Evolutionary conservation across 352 stramenopile species (phyloP).

Genomic region (Pythium utonaiense): DNA sequence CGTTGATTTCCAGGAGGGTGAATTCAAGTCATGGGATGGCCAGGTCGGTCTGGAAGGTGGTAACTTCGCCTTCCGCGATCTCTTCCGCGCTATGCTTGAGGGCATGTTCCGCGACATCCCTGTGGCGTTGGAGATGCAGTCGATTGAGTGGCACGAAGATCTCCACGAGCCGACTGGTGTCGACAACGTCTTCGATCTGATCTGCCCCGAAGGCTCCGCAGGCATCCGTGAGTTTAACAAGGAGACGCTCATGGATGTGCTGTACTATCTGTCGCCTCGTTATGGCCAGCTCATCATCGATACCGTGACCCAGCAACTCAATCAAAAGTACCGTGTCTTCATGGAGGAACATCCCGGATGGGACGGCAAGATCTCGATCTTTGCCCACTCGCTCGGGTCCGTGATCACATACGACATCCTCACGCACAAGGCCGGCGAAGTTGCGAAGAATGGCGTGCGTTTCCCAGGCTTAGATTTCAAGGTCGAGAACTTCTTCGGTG

Average conservation of each 20-base stretch:
- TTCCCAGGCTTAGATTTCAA: constrained; percentile 82
- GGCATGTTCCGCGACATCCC: constrained; percentile 82
- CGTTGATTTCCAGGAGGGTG: constrained; percentile 82
- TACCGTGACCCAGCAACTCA: constrained; percentile 85
- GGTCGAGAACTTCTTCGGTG: constrained; percentile 85
- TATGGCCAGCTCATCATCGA: constrained; percentile 91
- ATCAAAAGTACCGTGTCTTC: constrained; percentile 89
- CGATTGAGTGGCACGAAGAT: constrained; percentile 89
- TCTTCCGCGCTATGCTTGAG: constrained; percentile 74
- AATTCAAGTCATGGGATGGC: constrained; percentile 79
- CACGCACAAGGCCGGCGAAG: constrained; percentile 62
- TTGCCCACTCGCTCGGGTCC: constrained; percentile 87
- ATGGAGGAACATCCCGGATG: constrained; percentile 85
- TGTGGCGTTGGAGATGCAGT: constrained; percentile 82
- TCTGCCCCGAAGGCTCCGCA: constrained; percentile 69
- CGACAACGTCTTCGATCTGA: constrained; percentile 82
- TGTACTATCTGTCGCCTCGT: constrained; percentile 90
- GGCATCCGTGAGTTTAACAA: constrained; percentile 92
- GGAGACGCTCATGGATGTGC: constrained; percentile 92
- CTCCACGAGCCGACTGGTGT: constrained; percentile 82
- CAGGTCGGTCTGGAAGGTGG: constrained; percentile 65
- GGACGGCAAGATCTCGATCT: constrained; percentile 87
- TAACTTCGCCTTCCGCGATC: constrained; percentile 75
- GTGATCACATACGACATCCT: constrained; percentile 93
- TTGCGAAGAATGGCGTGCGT: constrained; percentile 59